phyloP scores from a whole-genome alignment of 2,329 filamentous ascomycete genomes.

The Graphiopsis chlorocephala region DNA sequence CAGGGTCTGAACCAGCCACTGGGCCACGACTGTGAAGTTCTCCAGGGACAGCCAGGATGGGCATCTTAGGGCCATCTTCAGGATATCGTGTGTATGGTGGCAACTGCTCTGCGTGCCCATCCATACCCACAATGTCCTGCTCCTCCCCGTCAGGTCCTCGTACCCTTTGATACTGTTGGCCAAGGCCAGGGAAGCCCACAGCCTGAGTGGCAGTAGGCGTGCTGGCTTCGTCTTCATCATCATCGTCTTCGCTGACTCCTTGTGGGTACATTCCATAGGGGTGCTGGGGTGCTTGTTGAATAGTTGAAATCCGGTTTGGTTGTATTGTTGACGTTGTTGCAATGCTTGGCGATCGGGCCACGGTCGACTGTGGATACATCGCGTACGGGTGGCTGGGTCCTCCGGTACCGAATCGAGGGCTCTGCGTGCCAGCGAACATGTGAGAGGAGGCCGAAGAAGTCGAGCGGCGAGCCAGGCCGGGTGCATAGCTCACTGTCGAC shows the following conservation, averaged over 20 bases:
- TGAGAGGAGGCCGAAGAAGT: constrained; percentile 39
- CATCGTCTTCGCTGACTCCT: constrained; percentile 59
- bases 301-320: constrained; percentile 39
- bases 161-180: constrained; percentile 66
- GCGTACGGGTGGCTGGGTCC: constrained; percentile 81
- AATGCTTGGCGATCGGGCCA: constrained; percentile 60
- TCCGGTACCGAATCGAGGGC: constrained; percentile 66
- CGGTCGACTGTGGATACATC: constrained; percentile 74
- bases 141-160: constrained; percentile 81
- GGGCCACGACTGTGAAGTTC: constrained; percentile 32
- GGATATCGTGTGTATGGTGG: constrained; percentile 91
- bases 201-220: constrained; percentile 39
- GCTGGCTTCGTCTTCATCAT: constrained; percentile 49
- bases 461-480: constrained; percentile 27
- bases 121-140: constrained; percentile 79
- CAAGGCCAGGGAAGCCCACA: constrained; percentile 69
- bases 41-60: constrained; percentile 36
- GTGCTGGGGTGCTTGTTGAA: constrained; percentile 60
- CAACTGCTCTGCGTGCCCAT: constrained; percentile 86
- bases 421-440: constrained; percentile 48
- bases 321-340: constrained; percentile 69
- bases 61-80: constrained; percentile 62
- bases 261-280: constrained; percentile 87
- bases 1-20: constrained; percentile 33
- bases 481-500: constrained; percentile 32